These are phyloP conservation scores for Glomus cerebriforme DNA, from an alignment of 192 early-diverging fungal species.

Conservation along the genomic window DNA sequence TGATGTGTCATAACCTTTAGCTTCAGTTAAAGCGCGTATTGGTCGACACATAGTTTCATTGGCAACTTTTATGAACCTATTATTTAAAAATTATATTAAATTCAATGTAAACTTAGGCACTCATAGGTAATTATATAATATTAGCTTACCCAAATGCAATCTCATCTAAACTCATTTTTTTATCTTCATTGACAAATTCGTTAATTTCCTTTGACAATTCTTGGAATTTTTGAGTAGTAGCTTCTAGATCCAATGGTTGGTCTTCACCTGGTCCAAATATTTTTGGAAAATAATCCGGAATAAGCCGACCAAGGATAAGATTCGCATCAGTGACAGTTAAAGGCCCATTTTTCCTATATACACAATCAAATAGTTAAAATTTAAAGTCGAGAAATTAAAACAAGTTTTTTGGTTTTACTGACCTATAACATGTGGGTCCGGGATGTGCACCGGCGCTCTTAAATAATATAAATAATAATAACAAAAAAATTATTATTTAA, in stretches of 20 bases:
- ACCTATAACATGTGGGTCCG: conserved; percentile 93
- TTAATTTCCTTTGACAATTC: conserved; percentile 70
- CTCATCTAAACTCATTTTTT: conserved; percentile 75
- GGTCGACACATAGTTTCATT: conserved; percentile 97
- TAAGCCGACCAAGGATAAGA: conserved; percentile 81
- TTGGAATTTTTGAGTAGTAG: conserved; percentile 64
- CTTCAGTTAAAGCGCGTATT: conserved; percentile 90
- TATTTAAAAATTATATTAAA: not conserved
- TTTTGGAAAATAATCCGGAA: conserved; percentile 86
- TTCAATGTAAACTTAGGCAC: not conserved
- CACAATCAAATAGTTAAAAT: not conserved
- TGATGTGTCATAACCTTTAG: conserved; percentile 84
- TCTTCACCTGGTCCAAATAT: conserved; percentile 91
- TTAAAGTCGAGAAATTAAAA: not conserved
- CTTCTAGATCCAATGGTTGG: conserved; percentile 73
- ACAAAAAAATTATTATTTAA: conserved; percentile 32
- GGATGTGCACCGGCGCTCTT: conserved; percentile 89
- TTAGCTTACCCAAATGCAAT: conserved; percentile 76
- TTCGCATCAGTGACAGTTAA: conserved; percentile 96
- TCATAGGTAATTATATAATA: not conserved
- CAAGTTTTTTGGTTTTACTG: not conserved
- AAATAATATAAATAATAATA: not conserved
- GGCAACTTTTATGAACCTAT: conserved; percentile 86
- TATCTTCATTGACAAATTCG: conserved; percentile 42
- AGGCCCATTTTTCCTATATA: conserved; percentile 79